These are phyloP conservation scores for Globisporangium cederbergense DNA, from an alignment of 352 stramenopile genomes.

Conservation along the genomic window DNA sequence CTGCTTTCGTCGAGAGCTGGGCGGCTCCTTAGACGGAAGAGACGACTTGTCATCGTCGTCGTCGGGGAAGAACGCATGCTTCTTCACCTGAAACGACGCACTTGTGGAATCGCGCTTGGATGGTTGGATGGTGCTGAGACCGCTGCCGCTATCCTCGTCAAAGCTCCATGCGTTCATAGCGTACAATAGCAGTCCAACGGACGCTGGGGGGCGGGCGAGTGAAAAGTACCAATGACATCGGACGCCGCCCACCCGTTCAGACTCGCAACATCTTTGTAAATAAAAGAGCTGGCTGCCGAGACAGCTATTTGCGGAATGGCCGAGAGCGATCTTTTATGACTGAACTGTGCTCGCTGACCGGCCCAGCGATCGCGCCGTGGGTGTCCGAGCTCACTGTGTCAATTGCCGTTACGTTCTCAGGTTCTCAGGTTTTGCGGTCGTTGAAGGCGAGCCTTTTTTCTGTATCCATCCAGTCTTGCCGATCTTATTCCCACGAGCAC, in stretches of 20 bases:
- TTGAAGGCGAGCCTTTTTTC: too few species aligned
- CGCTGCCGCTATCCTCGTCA: not conserved
- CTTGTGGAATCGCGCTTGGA: not conserved
- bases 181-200: not conserved
- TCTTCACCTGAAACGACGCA: slow-evolving; percentile 16
- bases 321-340: not conserved
- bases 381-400: too few species aligned
- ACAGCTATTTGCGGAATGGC: not conserved
- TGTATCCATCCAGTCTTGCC: too few species aligned
- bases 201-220: not conserved
- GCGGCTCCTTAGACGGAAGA: not conserved
- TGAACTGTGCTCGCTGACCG: too few species aligned
- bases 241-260: not conserved
- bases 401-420: too few species aligned
- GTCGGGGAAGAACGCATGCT: slow-evolving; percentile 29
- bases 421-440: too few species aligned
- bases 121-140: slow-evolving; percentile 7
- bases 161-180: slow-evolving; percentile 12
- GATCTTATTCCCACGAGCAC: too few species aligned
- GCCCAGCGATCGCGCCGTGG: too few species aligned
- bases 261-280: not conserved
- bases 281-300: not conserved
- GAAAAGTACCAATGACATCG: not conserved
- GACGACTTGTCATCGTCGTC: slow-evolving; percentile 9
- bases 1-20: slow-evolving; percentile 21